Conservation (phyloP, 352 stramenopile species). For the Pythium periplocum region DNA sequence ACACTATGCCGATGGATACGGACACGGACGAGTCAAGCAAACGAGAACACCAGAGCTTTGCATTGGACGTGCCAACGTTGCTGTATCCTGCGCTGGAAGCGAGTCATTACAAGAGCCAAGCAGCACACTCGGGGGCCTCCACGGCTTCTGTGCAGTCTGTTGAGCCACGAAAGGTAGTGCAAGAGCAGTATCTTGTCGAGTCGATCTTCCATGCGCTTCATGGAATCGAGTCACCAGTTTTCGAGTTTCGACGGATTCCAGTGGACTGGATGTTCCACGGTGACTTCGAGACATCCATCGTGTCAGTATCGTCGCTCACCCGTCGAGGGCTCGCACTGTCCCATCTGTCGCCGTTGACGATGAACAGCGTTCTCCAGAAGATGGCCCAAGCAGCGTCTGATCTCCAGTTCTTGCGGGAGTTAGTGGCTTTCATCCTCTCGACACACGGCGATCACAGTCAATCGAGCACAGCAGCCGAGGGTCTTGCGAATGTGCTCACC, state of each 20-base stretch:
- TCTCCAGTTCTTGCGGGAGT: conserved; percentile 48
- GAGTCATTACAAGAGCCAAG: conserved; percentile 4
- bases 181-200: conserved; percentile 41
- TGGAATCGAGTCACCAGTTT: conserved; percentile 44
- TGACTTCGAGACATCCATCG: conserved; percentile 22
- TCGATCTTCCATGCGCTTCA: conserved; percentile 54
- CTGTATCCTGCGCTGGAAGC: conserved; percentile 6
- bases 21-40: conserved; percentile 4
- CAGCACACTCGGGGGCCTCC: background rate
- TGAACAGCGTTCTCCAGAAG: conserved; percentile 26
- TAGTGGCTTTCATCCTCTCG: conserved; percentile 21
- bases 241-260: conserved; percentile 22
- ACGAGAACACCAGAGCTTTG: background rate
- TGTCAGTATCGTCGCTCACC: conserved; percentile 19
- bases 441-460: background rate
- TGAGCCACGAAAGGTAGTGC: conserved; percentile 26
- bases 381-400: conserved; percentile 31
- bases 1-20: conserved; percentile 4
- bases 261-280: conserved; percentile 21
- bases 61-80: conserved; percentile 4
- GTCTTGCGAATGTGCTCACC: conserved; percentile 38
- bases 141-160: background rate
- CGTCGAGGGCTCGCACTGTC: conserved; percentile 25
- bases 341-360: conserved; percentile 43
- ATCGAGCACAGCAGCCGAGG: conserved; percentile 31